phyloP scores from a whole-genome alignment of 306 rosid genomes.

The Purshia tridentata region DNA sequence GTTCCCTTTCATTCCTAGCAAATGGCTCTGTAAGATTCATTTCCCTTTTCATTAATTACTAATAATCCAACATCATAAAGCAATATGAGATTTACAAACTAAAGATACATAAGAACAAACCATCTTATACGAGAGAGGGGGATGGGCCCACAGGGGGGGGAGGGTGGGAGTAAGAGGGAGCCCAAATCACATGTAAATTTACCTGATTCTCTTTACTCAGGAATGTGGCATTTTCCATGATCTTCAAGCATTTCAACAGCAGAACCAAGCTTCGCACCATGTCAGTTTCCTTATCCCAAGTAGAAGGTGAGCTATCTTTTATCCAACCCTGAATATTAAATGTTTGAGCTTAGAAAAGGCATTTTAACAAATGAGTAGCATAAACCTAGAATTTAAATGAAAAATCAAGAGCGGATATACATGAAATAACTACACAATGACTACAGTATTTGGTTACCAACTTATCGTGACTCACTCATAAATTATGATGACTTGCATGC shows the following conservation, averaged over 20 bases:
- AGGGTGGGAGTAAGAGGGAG: not conserved
- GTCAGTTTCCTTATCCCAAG: conserved; percentile 43
- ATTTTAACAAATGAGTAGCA: conserved; percentile 14
- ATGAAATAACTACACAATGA: not conserved
- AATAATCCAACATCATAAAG: not conserved
- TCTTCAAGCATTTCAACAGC: conserved; percentile 81
- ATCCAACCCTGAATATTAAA: conserved; percentile 58
- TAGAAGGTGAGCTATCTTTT: conserved; percentile 38
- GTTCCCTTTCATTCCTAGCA: conserved; percentile 78
- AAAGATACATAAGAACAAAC: not conserved
- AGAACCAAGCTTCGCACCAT: conserved; percentile 53
- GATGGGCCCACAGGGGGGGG: not conserved
- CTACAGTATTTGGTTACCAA: not conserved
- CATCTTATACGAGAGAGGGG: conserved; percentile 7
- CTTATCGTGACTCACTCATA: not conserved
- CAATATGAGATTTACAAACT: not conserved
- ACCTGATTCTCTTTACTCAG: conserved; percentile 95
- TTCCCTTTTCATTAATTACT: not conserved
- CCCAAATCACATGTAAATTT: conserved; percentile 13
- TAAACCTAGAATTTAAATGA: not conserved
- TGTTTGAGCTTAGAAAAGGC: not conserved
- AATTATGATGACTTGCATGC: not conserved
- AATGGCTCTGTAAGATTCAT: conserved; percentile 60
- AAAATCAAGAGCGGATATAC: conserved; percentile 5
- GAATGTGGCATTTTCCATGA: conserved; percentile 97